phyloP scores from a whole-genome alignment of 2,329 filamentous ascomycete species.

The Microdochium trichocladiopsis region DNA sequence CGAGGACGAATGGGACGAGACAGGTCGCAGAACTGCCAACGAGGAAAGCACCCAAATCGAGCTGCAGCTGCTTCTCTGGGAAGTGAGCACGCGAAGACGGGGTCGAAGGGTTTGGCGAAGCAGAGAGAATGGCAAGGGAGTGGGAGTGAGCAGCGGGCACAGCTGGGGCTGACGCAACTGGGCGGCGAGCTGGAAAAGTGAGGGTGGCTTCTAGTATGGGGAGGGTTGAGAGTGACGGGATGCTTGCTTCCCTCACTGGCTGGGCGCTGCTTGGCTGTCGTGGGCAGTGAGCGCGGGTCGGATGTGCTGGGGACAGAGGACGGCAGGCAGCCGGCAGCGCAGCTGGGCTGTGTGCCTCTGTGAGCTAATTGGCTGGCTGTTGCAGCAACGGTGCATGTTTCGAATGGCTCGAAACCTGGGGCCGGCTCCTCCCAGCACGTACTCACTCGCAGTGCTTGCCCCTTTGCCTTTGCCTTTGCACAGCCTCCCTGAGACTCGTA shows the following conservation, averaged over 20 bases:
- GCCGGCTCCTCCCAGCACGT: no score
- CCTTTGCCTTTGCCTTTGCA: no score
- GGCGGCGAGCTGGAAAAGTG: not conserved
- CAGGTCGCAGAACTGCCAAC: no score
- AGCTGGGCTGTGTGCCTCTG: no score
- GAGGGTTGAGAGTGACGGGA: not conserved
- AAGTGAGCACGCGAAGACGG: not conserved
- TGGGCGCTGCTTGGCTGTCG: not conserved
- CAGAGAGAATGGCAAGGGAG: not conserved
- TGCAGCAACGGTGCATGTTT: not conserved
- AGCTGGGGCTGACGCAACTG: not conserved
- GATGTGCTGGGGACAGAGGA: no score
- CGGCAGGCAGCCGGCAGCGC: no score
- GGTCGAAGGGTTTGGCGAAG: not conserved
- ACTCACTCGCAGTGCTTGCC: no score
- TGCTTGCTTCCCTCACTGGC: not conserved
- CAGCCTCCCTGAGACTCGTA: no score
- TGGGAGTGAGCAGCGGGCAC: not conserved
- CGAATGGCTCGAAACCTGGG: not conserved
- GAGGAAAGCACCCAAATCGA: no score
- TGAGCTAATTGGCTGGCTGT: not conserved
- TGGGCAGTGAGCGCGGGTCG: not conserved
- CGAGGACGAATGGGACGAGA: no score
- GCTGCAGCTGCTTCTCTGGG: no score
- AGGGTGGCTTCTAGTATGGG: not conserved